Base-by-base conservation (phyloP, 2,329 filamentous ascomycete genomes). In the Sporothrix protearum region DNA sequence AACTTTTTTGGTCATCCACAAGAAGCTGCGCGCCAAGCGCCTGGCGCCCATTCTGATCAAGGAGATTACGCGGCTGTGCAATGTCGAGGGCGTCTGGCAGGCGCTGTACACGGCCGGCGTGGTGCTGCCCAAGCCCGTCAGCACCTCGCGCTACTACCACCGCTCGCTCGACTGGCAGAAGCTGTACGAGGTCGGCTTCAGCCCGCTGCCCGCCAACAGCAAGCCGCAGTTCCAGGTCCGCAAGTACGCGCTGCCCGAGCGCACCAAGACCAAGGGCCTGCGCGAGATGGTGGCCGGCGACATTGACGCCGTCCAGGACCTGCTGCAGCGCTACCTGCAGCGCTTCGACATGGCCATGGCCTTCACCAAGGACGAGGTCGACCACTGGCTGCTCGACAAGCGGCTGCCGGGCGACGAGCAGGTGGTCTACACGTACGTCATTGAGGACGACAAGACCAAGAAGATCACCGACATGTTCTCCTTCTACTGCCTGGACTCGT, bases 1-100 rank as follows among this genome's bases (percentile, higher is more conserved):
- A 99, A 99, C 84, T 99, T 98, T 98, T 82, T 90, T 99, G 75
- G 97, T 94, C 78, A 91, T 99, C 71, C 96, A 99, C 86, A 98
- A 98, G 86, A 98, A 98, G 83, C 89, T 99, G 42, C 92, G 96
- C 68, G 89, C 92, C 72, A 97, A 98, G 84, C 91, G 96, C 70
- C 88, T 99, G 57, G 90, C 96, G 0, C 96, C 96, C 0, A 92
- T 98, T 1, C 88, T 99, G 69, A 99, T 99, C 85, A 97, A 97
- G 81, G 96, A 99, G 80, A 93, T 99, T 77, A 99, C 96, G 5
- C 91, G 96, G 64, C 88, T 94, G 74, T 97, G 93, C 84, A 96
- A 98, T 81, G 82, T 94, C 64, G 86, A 92, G 75, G 92, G 91
- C 71, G 91, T 96, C 75, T 98, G 92, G 86, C 96, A 99, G 82